Base-by-base conservation (phyloP, 2,329 filamentous ascomycete species). In the Colletotrichum australisinense region DNA sequence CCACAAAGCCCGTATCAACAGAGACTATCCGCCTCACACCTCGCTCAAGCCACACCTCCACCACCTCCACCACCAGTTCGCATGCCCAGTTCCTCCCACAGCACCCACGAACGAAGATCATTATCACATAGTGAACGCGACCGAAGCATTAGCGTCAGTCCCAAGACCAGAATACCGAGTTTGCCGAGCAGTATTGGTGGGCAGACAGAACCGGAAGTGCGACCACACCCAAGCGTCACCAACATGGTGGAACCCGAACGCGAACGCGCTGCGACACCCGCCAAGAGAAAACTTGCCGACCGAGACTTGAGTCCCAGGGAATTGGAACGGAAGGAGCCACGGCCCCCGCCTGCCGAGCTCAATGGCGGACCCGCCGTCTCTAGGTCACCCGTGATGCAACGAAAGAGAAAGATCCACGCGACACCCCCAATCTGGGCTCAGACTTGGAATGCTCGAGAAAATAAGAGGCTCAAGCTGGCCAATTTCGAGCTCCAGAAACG, bases 61-160 rank as follows among this genome's bases (percentile, higher is more conserved):
- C 81, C 81, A 76, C 77, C 78, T 59, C 83, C 84, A 35, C 82
- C 83, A 63, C 81, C 79, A 28, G 81, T 80, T 22, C 79, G 76
- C 82, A 83, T 71, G 55, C 81, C 81, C 32, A 85, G 80, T 73
- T 83, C 82, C 65, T 83, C 82, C 65, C 83, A 86, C 68, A 82
- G 82, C 75, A 80, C 83, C 62, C 86, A 88, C 81, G 87, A 88
- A 75, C 84, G 84, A 81, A 82, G 89, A 79, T 86, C 87, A 56
- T 85, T 87, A 71, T 88, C 88, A 56, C 86, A 87, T 62, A 87
- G 87, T 75, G 92, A 94, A 68, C 89, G 93, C 78, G 93, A 94
- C 74, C 86, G 89, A 63, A 94, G 92, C 80, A 81, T 93, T 66
- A 95, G 93, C 78, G 90, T 96, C 63, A 96, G 93, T 80, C 94